phyloP scores from a whole-genome alignment of 2,329 filamentous ascomycete species.

The Clarireedia homoeocarpa region DNA sequence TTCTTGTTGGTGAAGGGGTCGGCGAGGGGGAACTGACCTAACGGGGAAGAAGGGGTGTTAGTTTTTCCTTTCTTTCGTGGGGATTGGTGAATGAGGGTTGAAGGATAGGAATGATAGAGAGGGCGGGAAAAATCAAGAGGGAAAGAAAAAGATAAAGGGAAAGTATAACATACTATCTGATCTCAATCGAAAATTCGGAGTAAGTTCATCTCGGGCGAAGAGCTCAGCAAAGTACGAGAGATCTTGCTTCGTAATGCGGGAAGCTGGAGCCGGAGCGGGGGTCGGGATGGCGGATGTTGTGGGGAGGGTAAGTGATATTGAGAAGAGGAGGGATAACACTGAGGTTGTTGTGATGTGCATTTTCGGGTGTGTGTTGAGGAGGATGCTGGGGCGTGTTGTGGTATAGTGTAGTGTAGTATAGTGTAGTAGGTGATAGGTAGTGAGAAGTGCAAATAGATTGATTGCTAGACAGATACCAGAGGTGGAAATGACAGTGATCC shows the following conservation, averaged over 20 bases:
- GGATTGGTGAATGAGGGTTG: neutral
- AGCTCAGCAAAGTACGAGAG: neutral
- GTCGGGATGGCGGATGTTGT: neutral
- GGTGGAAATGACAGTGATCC: too few relatives aligned
- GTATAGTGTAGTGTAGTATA: neutral
- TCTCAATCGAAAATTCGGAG: neutral
- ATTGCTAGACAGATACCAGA: too few relatives aligned
- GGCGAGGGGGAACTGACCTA: neutral
- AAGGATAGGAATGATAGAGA: neutral
- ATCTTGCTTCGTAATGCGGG: neutral
- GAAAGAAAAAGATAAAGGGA: neutral
- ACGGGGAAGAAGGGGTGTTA: neutral
- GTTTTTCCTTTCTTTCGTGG: neutral
- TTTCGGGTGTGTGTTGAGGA: conserved; percentile 15
- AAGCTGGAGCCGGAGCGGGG: neutral
- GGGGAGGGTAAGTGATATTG: neutral
- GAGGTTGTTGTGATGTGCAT: conserved; percentile 33
- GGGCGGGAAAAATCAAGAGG: neutral
- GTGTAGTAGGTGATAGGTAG: too few relatives aligned
- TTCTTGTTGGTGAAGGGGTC: neutral
- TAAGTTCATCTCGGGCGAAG: neutral
- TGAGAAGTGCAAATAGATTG: too few relatives aligned
- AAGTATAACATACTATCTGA: neutral
- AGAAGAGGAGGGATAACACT: neutral
- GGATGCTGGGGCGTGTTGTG: neutral